These are phyloP conservation scores for Neonectria punicea DNA, from an alignment of 2,329 filamentous ascomycete species.

Conservation along the genomic window DNA sequence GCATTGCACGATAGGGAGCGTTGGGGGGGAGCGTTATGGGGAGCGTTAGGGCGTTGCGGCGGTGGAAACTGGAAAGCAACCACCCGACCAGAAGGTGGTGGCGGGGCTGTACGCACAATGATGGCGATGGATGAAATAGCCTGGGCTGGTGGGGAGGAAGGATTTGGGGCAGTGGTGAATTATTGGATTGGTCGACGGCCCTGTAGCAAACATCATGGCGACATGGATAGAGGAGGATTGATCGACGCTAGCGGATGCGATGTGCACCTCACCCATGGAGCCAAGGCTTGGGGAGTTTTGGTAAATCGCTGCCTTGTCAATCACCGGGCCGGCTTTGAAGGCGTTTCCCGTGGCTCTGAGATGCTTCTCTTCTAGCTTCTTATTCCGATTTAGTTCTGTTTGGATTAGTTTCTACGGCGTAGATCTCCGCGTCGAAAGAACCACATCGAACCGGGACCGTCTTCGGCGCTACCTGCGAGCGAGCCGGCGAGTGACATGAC, in stretches of 20 bases:
- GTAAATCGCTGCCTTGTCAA: not conserved
- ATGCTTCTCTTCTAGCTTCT: not conserved
- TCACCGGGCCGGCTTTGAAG: not conserved
- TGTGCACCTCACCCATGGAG: not conserved
- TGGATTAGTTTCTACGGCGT: not conserved
- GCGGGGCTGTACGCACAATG: too few species aligned
- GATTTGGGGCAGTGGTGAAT: slow-evolving; percentile 1
- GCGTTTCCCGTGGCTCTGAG: not conserved
- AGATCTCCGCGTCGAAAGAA: not conserved
- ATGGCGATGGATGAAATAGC: not conserved
- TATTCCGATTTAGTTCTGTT: not conserved
- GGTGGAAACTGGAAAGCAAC: not conserved
- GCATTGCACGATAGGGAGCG: slow-evolving; percentile 48
- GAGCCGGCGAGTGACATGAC: not conserved
- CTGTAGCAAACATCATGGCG: not conserved
- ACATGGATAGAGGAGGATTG: not conserved
- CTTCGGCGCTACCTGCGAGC: slow-evolving; percentile 13
- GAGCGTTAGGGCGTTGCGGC: not conserved
- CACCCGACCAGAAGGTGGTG: too few species aligned
- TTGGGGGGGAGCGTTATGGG: not conserved
- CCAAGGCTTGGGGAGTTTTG: not conserved
- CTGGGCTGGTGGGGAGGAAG: not conserved
- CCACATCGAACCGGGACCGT: slow-evolving; percentile 9
- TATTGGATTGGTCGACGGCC: not conserved
- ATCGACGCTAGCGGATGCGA: slow-evolving; percentile 5